These are phyloP conservation scores for Rhododendron williamsianum DNA, from an alignment of 148 eudicot species.

Conservation along the genomic window DNA sequence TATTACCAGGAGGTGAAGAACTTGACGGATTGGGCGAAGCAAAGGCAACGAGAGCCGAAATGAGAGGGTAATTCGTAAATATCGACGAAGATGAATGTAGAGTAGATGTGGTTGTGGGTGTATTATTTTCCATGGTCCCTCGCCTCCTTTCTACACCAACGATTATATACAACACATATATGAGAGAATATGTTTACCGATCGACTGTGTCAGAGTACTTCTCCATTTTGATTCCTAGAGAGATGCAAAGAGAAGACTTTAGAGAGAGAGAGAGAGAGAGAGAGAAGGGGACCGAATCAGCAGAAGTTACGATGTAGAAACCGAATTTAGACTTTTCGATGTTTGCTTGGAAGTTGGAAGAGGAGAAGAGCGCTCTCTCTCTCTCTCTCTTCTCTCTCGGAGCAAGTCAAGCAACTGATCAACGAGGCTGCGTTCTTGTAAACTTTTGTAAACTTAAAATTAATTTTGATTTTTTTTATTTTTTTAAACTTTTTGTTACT, in stretches of 20 bases:
- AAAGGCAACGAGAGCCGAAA: conserved; percentile 29
- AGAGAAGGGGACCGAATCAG: neutral
- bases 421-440: too few species aligned
- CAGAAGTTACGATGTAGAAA: neutral
- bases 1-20: conserved; percentile 25
- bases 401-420: too few species aligned
- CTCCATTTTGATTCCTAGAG: neutral
- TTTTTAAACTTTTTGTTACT: too few species aligned
- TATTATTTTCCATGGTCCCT: conserved; percentile 5
- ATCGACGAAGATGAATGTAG: conserved; percentile 5
- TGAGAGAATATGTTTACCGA: neutral
- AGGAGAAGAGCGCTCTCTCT: too few species aligned
- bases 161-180: neutral
- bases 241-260: neutral
- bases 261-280: neutral
- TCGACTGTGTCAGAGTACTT: neutral
- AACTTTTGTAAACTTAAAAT: too few species aligned
- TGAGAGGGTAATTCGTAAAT: conserved; percentile 22
- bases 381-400: neutral
- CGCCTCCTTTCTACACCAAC: neutral
- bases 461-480: too few species aligned
- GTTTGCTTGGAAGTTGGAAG: too few species aligned
- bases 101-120: neutral
- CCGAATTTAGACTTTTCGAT: neutral
- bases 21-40: conserved; percentile 29